A percentile compares a stretch with the other conserved stretches of the same genome.
Conservation (phyloP, 805 yeast species). For the Ogataea trehaloabstinens region DNA sequence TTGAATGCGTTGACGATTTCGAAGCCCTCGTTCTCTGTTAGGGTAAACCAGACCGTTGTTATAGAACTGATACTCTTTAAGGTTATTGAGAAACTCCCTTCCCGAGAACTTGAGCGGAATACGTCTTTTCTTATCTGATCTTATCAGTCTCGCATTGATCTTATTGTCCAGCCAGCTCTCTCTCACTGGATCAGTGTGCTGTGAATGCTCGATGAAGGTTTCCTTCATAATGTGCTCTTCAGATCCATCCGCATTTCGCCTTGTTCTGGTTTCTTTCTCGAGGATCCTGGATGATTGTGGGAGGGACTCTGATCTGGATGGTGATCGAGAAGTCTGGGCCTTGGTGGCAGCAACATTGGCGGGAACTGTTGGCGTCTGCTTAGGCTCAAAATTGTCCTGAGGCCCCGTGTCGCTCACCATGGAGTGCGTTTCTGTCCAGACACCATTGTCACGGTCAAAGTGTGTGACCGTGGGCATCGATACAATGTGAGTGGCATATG, state of each 20-base stretch:
- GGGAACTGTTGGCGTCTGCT: not conserved
- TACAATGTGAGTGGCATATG: slow-evolving; percentile 14
- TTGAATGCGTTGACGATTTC: slow-evolving; percentile 7
- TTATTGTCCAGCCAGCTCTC: slow-evolving; percentile 6
- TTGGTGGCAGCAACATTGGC: not conserved
- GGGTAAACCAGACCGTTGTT: slow-evolving; percentile 20
- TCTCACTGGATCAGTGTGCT: not conserved
- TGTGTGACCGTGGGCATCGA: slow-evolving; percentile 26
- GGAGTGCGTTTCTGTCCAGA: slow-evolving; percentile 15
- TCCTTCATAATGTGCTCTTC: slow-evolving; percentile 16
- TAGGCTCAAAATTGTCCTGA: not conserved
- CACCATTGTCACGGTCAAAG: slow-evolving; percentile 19
- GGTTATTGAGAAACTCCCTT: slow-evolving; percentile 8
- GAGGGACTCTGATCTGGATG: not conserved
- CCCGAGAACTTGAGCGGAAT: slow-evolving; percentile 5
- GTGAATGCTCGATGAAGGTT: slow-evolving; percentile 12
- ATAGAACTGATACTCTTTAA: slow-evolving; percentile 20
- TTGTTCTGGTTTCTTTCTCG: slow-evolving; percentile 11
- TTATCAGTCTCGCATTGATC: slow-evolving; percentile 2
- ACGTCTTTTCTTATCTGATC: not conserved
- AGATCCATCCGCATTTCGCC: slow-evolving; percentile 13
- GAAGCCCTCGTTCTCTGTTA: slow-evolving; percentile 12
- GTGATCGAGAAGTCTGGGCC: not conserved
- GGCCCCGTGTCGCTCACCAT: not conserved
- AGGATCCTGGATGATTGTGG: slow-evolving; percentile 1